Base-by-base conservation (phyloP, 495 filamentous ascomycete genomes). In the Neurospora pannonica region DNA sequence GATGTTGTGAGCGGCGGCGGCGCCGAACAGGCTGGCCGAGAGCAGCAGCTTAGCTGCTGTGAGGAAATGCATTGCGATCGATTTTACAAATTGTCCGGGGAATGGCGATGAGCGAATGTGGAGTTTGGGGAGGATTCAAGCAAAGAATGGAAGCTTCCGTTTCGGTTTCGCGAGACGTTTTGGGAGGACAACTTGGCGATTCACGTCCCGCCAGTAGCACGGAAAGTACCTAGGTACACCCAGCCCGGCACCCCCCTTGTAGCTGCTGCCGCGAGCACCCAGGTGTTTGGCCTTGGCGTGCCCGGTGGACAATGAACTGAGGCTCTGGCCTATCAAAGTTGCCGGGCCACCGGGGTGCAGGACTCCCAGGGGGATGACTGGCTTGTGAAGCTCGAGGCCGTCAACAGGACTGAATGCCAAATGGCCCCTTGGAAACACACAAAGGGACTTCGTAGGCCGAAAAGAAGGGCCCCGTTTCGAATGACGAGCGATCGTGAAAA, bases 1-100 rank as follows among this genome's bases (percentile, higher is more conserved):
- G 87, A 99, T 97, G 85, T 94, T 98, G 90, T 99, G 96, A 76
- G 92, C 93, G 73, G 89, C 81, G 73, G 87, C 86, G 73, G 89
- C 84, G 78, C 86, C 84, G 79, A 93, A 83, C 83, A 92, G 85
- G 79, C 87, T 84, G 76, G 83, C 87, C 76, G 92, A 88, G 67
- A 90, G 85, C 80, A 93, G 85, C 78, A 94, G 81, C 77, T 90
- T 82, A 71, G 89, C 83, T 74, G 80, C 79, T 40, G 80, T 76
- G 43, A 74, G 76, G 36, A 84, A 70, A 36, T 76, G 77, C 82
- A 84, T 84, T 67, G 77, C 74, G 76, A 67, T 31, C 37, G 60
- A 67, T 69, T 62, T 62, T 37, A 39, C 70, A 21, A 28, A 15
- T 15, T 7, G 21, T 28, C 48, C 48, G 48, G 21, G 48, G n/a